These are phyloP conservation scores for Trichosporon coremiiforme DNA, from an alignment of 1,284 basidiomycete genomes.

Conservation along the genomic window DNA sequence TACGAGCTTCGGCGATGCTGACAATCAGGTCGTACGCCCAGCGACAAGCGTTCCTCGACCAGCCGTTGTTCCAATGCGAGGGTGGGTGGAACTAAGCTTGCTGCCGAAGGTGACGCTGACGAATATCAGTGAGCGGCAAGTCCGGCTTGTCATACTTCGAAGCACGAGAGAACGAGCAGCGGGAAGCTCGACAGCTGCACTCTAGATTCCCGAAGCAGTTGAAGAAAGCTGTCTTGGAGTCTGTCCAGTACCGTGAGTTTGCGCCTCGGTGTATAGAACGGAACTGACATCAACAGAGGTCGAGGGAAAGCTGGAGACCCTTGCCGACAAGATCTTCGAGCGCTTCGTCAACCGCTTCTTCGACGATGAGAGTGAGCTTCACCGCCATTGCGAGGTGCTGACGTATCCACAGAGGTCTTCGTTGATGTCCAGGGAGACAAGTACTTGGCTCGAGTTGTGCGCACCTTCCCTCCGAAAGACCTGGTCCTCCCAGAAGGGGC, in stretches of 20 bases:
- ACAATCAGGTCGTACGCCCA: constrained; percentile 75
- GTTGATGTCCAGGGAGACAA: constrained; percentile 81
- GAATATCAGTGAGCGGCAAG: constrained; percentile 74
- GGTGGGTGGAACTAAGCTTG: constrained; percentile 33
- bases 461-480: constrained; percentile 52
- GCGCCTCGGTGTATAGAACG: neutral
- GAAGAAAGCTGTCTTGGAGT: constrained; percentile 83
- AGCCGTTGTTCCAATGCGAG: constrained; percentile 62
- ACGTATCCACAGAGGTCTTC: constrained; percentile 66
- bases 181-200: constrained; percentile 84
- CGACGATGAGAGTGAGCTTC: constrained; percentile 75
- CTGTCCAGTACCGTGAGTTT: constrained; percentile 92
- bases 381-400: constrained; percentile 28
- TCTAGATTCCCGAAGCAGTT: constrained; percentile 87
- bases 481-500: constrained; percentile 56
- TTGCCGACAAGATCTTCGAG: constrained; percentile 92
- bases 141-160: constrained; percentile 91
- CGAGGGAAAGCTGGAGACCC: constrained; percentile 88
- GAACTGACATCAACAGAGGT: constrained; percentile 66
- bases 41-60: constrained; percentile 88
- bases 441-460: constrained; percentile 59
- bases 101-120: neutral
- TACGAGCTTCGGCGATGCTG: neutral
- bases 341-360: constrained; percentile 96
- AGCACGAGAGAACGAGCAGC: constrained; percentile 84